Percentiles rank a stretch among this genome's conserved stretches.
These are phyloP conservation scores for Ambrosia hybrid DNA, from an alignment of 140 eudicot species.

Conservation along the genomic window DNA sequence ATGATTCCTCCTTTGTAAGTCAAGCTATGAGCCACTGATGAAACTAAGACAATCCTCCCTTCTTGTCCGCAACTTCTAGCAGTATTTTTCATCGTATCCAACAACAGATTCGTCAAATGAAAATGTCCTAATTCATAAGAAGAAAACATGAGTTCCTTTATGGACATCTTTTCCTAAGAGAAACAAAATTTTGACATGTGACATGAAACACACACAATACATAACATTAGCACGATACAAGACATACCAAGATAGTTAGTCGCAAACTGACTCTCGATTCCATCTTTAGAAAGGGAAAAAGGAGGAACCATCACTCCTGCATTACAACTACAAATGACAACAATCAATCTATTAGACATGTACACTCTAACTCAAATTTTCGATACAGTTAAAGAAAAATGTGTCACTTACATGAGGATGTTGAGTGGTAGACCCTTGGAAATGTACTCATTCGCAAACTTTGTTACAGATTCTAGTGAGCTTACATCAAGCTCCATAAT, in stretches of 20 bases:
- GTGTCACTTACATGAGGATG: conserved; percentile 38
- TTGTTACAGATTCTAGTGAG: conserved; percentile 41
- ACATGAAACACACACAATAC: background rate
- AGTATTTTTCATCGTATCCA: conserved; percentile 56
- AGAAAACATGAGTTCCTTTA: background rate
- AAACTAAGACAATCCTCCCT: conserved; percentile 47
- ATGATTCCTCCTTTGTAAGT: conserved; percentile 44
- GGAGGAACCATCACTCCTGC: conserved; percentile 21
- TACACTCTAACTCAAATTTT: background rate
- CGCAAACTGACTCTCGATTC: conserved; percentile 34
- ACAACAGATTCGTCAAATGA: conserved; percentile 47
- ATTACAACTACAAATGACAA: conserved; percentile 14
- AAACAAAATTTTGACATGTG: background rate
- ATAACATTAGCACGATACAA: background rate
- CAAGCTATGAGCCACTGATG: conserved; percentile 33
- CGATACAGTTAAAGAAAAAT: background rate
- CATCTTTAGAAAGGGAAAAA: conserved; percentile 38
- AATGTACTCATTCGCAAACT: conserved; percentile 38
- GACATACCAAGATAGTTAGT: conserved; percentile 33
- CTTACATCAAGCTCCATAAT: conserved; percentile 47
- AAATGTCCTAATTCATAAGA: conserved; percentile 25
- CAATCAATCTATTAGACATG: background rate
- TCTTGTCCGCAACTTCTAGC: conserved; percentile 28
- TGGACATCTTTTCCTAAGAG: background rate
- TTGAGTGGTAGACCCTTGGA: conserved; percentile 53